phyloP scores from a whole-genome alignment of 2,329 filamentous ascomycete genomes.

The Fusarium pilosicola region DNA sequence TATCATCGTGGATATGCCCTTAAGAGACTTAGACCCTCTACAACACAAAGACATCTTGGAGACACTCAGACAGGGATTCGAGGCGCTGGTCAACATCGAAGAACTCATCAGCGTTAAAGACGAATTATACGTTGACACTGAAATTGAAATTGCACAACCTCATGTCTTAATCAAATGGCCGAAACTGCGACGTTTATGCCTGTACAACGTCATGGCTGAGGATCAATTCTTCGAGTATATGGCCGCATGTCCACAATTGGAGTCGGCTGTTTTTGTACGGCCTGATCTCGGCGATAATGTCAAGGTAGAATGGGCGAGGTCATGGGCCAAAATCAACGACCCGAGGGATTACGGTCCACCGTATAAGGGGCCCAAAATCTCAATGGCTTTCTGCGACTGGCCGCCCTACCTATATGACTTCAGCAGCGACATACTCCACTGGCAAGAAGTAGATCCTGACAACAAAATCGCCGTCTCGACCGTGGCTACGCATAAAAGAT shows the following conservation, averaged over 20 bases:
- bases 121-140: slow-evolving; percentile 20
- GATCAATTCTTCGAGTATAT: background rate
- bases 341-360: accelerated
- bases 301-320: background rate
- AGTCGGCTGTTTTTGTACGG: slow-evolving; percentile 8
- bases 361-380: background rate
- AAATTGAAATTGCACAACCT: background rate
- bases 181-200: slow-evolving; percentile 29
- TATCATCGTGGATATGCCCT: slow-evolving; percentile 37
- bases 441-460: slow-evolving; percentile 7
- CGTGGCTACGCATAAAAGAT: background rate
- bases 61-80: slow-evolving; percentile 25
- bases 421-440: background rate
- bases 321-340: background rate
- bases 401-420: background rate
- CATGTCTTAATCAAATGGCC: slow-evolving; percentile 35
- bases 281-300: background rate
- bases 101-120: slow-evolving; percentile 40
- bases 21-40: slow-evolving; percentile 8
- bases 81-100: slow-evolving; percentile 36
- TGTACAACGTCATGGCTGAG: slow-evolving; percentile 8
- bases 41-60: background rate
- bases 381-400: slow-evolving; percentile 11
- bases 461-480: background rate
- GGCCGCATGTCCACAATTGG: background rate